phyloP scores from a whole-genome alignment of 78 protist genomes.

The Dictyostelium intermedium region DNA sequence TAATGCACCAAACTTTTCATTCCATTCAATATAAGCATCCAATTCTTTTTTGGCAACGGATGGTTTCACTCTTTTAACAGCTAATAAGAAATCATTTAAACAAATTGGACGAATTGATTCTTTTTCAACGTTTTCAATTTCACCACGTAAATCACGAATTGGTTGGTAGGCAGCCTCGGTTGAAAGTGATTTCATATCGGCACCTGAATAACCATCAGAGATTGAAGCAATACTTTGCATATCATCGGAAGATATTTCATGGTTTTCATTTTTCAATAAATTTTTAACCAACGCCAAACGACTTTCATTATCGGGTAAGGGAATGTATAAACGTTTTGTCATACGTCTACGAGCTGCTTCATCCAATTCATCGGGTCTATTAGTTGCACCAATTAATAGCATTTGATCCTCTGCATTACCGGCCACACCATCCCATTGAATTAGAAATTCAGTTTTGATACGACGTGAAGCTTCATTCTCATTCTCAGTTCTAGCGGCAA shows the following conservation, averaged over 20 bases:
- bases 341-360: conserved; percentile 95
- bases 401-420: conserved; percentile 25
- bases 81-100: conserved; percentile 29
- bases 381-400: conserved; percentile 79
- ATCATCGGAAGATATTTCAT: neutral
- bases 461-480: conserved; percentile 88
- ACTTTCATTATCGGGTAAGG: conserved; percentile 85
- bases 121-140: neutral
- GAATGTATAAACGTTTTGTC: conserved; percentile 87
- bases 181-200: conserved; percentile 85
- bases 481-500: conserved; percentile 37
- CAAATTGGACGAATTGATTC: conserved; percentile 38
- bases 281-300: conserved; percentile 18
- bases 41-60: conserved; percentile 61
- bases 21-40: conserved; percentile 53
- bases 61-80: conserved; percentile 32
- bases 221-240: neutral
- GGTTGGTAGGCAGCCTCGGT: conserved; percentile 91
- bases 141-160: conserved; percentile 54
- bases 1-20: conserved; percentile 46
- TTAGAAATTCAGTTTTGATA: conserved; percentile 86
- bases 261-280: conserved; percentile 1
- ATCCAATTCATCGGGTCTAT: conserved; percentile 94
- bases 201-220: conserved; percentile 89
- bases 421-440: conserved; percentile 87